Conservation (phyloP, 805 yeast species). For the Monosporozyma yasuniensis region DNA sequence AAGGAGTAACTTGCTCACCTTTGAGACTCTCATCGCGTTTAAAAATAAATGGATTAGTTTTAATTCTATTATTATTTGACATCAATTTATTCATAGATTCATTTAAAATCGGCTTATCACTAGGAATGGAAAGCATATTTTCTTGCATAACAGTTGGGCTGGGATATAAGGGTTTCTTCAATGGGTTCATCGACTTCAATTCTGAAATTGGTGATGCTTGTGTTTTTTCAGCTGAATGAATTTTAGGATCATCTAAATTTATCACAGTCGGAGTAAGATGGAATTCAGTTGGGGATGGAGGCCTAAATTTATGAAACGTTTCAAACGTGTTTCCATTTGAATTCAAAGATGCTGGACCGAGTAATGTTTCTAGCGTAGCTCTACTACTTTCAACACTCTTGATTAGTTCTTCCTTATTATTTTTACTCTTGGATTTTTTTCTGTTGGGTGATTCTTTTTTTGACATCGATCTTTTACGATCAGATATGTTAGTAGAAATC, state of each 20-base stretch:
- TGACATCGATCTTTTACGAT: neutral
- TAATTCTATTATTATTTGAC: neutral
- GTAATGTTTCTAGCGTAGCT: neutral
- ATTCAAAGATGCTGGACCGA: neutral
- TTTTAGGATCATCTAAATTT: neutral
- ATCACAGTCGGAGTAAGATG: neutral
- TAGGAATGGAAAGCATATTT: neutral
- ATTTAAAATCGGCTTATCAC: neutral
- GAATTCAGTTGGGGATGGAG: neutral
- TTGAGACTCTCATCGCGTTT: neutral
- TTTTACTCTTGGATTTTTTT: neutral
- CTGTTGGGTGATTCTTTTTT: neutral
- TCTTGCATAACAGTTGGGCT: neutral
- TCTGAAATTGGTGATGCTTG: neutral
- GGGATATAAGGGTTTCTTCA: neutral
- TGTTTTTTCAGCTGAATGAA: neutral
- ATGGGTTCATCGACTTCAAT: neutral
- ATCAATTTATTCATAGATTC: neutral
- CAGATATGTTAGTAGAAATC: neutral
- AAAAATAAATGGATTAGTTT: neutral
- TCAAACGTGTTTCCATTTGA: neutral
- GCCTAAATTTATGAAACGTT: neutral
- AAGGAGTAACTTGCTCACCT: neutral
- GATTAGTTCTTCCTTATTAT: neutral
- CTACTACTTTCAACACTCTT: slow-evolving; percentile 1